Conservation (phyloP, 2,329 filamentous ascomycete genomes). For the Colletotrichum tropicicola region DNA sequence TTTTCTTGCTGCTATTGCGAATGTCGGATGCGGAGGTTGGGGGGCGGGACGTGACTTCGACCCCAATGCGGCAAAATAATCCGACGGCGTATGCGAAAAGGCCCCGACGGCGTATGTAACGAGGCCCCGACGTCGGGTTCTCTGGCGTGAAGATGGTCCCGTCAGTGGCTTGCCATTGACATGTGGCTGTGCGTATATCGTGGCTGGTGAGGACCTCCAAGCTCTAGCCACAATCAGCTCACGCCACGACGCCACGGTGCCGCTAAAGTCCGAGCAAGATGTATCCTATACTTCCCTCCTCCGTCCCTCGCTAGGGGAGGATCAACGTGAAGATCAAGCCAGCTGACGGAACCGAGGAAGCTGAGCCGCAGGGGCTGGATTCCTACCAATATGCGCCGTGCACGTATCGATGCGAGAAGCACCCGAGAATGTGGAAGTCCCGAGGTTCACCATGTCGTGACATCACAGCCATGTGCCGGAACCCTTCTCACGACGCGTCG, state of each 20-base stretch:
- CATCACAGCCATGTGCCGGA: slow-evolving; percentile 2
- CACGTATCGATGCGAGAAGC: neutral
- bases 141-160: too few species aligned
- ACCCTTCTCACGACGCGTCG: neutral
- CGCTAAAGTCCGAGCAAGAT: neutral
- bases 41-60: neutral
- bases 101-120: neutral
- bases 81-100: too few species aligned
- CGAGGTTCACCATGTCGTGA: neutral
- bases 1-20: slow-evolving; percentile 2
- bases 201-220: too few species aligned
- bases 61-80: slow-evolving; percentile 15
- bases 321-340: slow-evolving; percentile 13
- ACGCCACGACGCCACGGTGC: neutral
- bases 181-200: too few species aligned
- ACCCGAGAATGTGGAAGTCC: neutral
- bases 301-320: neutral
- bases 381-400: neutral
- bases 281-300: neutral
- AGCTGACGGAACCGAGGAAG: neutral
- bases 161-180: too few species aligned
- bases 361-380: neutral
- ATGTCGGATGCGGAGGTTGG: neutral
- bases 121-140: slow-evolving; percentile 3
- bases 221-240: neutral